A percentile compares a stretch with the other conserved stretches of the same genome.
Conservation (phyloP, 768 basidiomycete genomes). For the Xanthoconium purpureum region DNA sequence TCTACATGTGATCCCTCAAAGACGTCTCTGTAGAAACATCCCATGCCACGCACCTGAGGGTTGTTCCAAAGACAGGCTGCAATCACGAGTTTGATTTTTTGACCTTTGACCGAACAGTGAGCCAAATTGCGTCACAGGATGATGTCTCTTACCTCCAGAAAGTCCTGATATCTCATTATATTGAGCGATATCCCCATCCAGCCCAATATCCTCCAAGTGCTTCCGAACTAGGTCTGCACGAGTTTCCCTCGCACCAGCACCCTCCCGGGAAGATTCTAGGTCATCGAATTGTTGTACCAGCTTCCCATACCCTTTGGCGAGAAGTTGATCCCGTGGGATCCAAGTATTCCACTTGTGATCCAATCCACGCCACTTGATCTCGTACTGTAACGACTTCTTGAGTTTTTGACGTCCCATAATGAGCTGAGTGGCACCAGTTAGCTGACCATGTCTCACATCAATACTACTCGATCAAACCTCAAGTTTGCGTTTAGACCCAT, state of each 20-base stretch:
- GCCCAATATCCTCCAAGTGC: conserved; percentile 91
- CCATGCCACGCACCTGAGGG: conserved; percentile 60
- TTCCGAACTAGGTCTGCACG: conserved; percentile 77
- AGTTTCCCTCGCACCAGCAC: conserved; percentile 89
- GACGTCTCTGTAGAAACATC: background rate
- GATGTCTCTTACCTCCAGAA: conserved; percentile 67
- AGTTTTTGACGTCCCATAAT: conserved; percentile 95
- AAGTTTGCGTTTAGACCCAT: conserved; percentile 86
- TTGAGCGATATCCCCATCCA: conserved; percentile 97
- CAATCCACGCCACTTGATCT: conserved; percentile 81
- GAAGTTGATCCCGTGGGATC: conserved; percentile 83
- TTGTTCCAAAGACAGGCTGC: conserved; percentile 97
- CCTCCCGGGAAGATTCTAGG: conserved; percentile 92
- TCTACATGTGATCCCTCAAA: conserved; percentile 40
- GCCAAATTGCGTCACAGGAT: conserved; percentile 8
- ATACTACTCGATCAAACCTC: conserved; percentile 54
- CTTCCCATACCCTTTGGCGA: conserved; percentile 86
- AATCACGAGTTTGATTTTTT: conserved; percentile 96
- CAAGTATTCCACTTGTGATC: conserved; percentile 89
- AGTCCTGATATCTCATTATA: conserved; percentile 96
- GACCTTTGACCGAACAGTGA: conserved; percentile 45
- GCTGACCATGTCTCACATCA: conserved; percentile 6
- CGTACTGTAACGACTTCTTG: conserved; percentile 94
- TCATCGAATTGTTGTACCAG: conserved; percentile 94
- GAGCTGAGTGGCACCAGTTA: conserved; percentile 43